Conservation (phyloP, 305 asterid genomes). For the Ilex paraguariensis region DNA sequence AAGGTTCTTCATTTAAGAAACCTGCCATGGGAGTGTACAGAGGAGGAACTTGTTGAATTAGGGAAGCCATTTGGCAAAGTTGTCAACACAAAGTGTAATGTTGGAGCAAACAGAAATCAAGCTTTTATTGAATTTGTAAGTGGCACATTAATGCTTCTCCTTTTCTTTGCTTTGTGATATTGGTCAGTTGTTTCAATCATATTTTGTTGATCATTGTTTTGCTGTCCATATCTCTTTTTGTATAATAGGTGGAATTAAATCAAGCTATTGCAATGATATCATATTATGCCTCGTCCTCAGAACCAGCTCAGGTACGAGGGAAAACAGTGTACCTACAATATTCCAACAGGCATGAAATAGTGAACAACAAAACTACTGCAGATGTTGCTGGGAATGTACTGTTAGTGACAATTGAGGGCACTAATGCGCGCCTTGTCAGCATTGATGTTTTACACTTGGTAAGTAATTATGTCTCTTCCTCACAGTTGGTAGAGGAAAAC, state of each 20-base stretch:
- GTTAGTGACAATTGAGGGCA: slow-evolving; percentile 92
- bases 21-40: slow-evolving; percentile 89
- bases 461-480: slow-evolving; percentile 35
- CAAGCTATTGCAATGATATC: slow-evolving; percentile 99
- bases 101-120: slow-evolving; percentile 93
- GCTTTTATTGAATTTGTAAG: slow-evolving; percentile 98
- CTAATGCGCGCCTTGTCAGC: slow-evolving; percentile 96
- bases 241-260: slow-evolving; percentile 69
- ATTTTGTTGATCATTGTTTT: slow-evolving; percentile 3
- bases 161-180: slow-evolving; percentile 4
- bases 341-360: slow-evolving; percentile 99
- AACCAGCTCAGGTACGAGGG: slow-evolving; percentile 99
- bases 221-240: slow-evolving; percentile 1
- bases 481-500: slow-evolving; percentile 19
- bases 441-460: slow-evolving; percentile 98
- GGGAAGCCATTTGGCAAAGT: slow-evolving; percentile 97
- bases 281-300: slow-evolving; percentile 92
- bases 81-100: slow-evolving; percentile 94
- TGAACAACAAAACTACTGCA: slow-evolving; percentile 98
- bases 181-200: not conserved
- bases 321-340: slow-evolving; percentile 98
- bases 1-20: slow-evolving; percentile 91
- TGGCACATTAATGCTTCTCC: not conserved
- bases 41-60: slow-evolving; percentile 80
- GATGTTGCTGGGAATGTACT: slow-evolving; percentile 98